Conservation (phyloP, 768 basidiomycete species). For the Pleurotus pulmonarius region DNA sequence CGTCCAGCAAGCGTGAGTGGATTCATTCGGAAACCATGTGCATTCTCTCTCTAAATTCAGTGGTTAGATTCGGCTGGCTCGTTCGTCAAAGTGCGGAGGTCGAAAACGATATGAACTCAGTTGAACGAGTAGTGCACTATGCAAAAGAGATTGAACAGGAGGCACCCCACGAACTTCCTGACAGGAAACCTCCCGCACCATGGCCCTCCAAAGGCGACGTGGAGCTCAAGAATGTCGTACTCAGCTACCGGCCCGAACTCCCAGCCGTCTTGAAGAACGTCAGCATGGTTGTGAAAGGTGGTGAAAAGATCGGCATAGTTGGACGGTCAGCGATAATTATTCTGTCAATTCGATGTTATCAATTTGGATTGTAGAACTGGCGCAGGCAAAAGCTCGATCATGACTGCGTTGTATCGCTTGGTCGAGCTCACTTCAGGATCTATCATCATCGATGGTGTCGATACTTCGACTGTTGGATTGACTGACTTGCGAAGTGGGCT, state of each 20-base stretch:
- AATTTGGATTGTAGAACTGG: slow-evolving; percentile 52
- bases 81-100: slow-evolving; percentile 79
- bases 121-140: slow-evolving; percentile 83
- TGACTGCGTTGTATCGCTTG: slow-evolving; percentile 83
- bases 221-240: slow-evolving; percentile 69
- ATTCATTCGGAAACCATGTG: background rate
- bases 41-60: background rate
- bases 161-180: slow-evolving; percentile 62
- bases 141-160: slow-evolving; percentile 80
- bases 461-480: slow-evolving; percentile 79
- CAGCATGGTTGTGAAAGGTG: slow-evolving; percentile 61
- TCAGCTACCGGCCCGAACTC: slow-evolving; percentile 86
- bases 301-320: slow-evolving; percentile 92
- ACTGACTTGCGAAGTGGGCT: slow-evolving; percentile 63
- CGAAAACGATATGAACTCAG: slow-evolving; percentile 93
- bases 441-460: slow-evolving; percentile 78
- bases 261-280: slow-evolving; percentile 85
- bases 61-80: slow-evolving; percentile 64
- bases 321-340: slow-evolving; percentile 37
- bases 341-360: background rate
- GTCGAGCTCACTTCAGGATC: slow-evolving; percentile 76
- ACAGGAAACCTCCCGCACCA: slow-evolving; percentile 48
- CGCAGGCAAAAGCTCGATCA: slow-evolving; percentile 86
- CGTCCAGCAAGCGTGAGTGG: slow-evolving; percentile 61
- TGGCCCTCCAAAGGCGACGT: slow-evolving; percentile 81